Evolutionary conservation across 164 flowering plant genomes (phyloP), one percentile per base, ranked within the genome.

Genomic region (Platanus orientalis): DNA sequence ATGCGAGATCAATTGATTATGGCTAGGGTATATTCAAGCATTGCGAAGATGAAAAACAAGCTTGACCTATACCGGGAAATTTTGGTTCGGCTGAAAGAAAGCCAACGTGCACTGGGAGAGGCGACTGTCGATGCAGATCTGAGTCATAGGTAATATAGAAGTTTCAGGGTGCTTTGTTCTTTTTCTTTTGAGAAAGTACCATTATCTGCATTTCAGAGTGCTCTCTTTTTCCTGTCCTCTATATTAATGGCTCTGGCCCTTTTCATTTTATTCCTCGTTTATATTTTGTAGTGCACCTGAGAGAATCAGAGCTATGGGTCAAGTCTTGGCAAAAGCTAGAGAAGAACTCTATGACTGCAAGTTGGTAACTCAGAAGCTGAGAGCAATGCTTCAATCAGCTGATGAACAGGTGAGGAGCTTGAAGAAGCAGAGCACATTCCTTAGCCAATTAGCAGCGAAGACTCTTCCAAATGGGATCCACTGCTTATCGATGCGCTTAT

Each of bases 371-470:
- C 78, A 78, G 70, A 87, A 87, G 79, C 82, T 95, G 57, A 87
- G 99, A 77, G 97, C 90, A 27, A 95, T 95, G 99, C 97, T 92
- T 69, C 98, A 88, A 70, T 79, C 98, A 61, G 98, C 96, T 51
- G 99, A 95, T 78, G 98, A 90, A 61, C 96, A 87, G 79, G 97
- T 92, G 28, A 81, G 98, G 72, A 77, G 95, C 80, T 79, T 95
- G 75, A 92, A 95, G 76, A 92, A 88, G 75, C 99, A 95, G 83
- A 95, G 97, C 88, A 90, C 97, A 64, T 92, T 92, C 72, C 75
- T 95, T 63, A 90, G 98, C 76, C 99, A 95, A 63, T 73, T 95
- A 68, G 97, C 98, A 14, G 99, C 98, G 19, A 95, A 95, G 76
- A 95, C 97, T 16, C 69, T 95, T 60, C 99, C 97, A 20, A 92